Evolutionary conservation across 2,329 filamentous ascomycete species (phyloP).

Genomic region (Hypoxylon sp.): DNA sequence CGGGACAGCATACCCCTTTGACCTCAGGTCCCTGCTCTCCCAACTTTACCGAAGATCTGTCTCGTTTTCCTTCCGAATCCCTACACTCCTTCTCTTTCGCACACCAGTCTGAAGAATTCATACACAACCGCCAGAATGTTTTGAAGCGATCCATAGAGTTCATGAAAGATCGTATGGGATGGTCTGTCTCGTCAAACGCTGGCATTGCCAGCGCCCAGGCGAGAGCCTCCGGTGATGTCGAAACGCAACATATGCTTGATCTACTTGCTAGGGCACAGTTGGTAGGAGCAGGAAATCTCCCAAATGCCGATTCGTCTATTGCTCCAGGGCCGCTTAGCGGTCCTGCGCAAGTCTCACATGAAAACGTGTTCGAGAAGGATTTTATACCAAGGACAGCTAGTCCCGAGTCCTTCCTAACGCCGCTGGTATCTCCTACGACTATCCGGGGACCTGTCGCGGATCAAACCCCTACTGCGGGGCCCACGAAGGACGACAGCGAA

Average conservation of each 20-base stretch:
- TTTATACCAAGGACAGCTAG: constrained; percentile 72
- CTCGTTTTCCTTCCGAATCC: constrained; percentile 93
- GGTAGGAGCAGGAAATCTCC: constrained; percentile 75
- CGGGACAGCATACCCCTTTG: constrained; percentile 66
- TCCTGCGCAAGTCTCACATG: constrained; percentile 77
- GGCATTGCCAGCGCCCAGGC: constrained; percentile 87
- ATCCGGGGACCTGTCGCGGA: constrained; percentile 38
- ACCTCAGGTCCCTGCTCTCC: constrained; percentile 78
- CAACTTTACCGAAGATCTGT: constrained; percentile 87
- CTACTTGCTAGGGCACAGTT: constrained; percentile 85
- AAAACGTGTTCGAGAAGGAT: constrained; percentile 87
- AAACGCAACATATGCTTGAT: constrained; percentile 92
- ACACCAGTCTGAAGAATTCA: constrained; percentile 90
- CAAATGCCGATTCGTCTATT: constrained; percentile 60
- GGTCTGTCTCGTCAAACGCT: constrained; percentile 77
- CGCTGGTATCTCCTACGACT: constrained; percentile 54
- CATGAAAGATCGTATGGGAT: constrained; percentile 91
- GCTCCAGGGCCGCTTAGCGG: constrained; percentile 79
- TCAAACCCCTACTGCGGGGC: constrained; percentile 6
- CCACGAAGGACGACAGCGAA: constrained; percentile 25
- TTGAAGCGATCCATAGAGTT: constrained; percentile 95
- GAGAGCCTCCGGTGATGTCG: constrained; percentile 82
- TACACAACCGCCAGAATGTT: constrained; percentile 92
- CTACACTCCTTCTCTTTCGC: constrained; percentile 98
- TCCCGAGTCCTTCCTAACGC: constrained; percentile 61